These are phyloP conservation scores for Lyophyllum decastes DNA, from an alignment of 768 basidiomycete genomes.

Conservation along the genomic window DNA sequence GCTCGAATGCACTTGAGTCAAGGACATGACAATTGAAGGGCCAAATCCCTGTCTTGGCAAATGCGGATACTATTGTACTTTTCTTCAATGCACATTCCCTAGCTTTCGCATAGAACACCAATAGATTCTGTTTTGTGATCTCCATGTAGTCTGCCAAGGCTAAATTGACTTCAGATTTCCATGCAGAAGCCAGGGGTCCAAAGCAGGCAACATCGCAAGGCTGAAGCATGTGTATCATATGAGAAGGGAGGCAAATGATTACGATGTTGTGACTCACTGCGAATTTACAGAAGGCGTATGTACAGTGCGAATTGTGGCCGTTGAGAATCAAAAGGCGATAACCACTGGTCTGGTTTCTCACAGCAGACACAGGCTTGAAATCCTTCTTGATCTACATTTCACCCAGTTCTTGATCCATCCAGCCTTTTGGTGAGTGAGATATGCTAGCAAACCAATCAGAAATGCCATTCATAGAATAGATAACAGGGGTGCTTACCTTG, in stretches of 20 bases:
- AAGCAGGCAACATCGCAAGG: constrained; percentile 38
- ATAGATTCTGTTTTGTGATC: constrained; percentile 13
- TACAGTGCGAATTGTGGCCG: too few species aligned
- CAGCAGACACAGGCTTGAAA: neutral
- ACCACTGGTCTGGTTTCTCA: constrained; percentile 15
- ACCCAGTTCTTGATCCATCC: constrained; percentile 41
- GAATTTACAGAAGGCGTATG: constrained; percentile 33
- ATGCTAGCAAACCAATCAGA: constrained; percentile 22
- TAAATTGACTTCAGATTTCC: constrained; percentile 15
- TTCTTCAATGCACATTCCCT: constrained; percentile 14
- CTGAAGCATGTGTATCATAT: constrained; percentile 36
- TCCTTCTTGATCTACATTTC: constrained; percentile 24
- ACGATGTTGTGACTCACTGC: constrained; percentile 27
- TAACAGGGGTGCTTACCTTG: constrained; percentile 22
- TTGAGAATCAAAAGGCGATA: constrained; percentile 36
- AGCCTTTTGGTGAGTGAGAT: constrained; percentile 35
- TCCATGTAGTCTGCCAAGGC: constrained; percentile 20
- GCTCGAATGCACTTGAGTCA: constrained; percentile 1
- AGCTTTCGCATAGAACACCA: constrained; percentile 11
- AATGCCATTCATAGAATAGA: neutral
- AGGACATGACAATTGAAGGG: constrained; percentile 19
- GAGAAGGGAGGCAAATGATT: constrained; percentile 35
- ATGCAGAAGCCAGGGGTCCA: constrained; percentile 30
- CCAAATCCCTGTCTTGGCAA: constrained; percentile 22
- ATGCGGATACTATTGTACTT: constrained; percentile 20